Conservation (phyloP, 176 grass and related monocot genomes). For the Thinopyrum elongatum region DNA sequence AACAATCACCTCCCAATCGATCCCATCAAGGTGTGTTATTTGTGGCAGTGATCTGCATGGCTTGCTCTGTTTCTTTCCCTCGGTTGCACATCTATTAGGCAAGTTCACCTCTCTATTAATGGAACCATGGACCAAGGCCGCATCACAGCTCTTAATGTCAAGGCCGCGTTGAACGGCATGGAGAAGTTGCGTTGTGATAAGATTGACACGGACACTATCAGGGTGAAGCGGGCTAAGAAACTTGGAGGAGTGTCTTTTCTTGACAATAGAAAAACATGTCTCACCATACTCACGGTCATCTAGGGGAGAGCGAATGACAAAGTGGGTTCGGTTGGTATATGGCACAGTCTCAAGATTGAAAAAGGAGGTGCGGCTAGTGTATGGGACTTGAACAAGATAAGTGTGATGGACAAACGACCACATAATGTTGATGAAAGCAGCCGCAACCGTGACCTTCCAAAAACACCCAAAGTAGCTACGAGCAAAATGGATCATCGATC, state of each 20-base stretch:
- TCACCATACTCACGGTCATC: no score
- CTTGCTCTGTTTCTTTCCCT: neutral
- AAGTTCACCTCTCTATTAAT: neutral
- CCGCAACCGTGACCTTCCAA: neutral
- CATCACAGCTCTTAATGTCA: neutral
- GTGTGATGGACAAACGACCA: neutral
- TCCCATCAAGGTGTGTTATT: neutral
- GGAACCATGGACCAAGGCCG: neutral
- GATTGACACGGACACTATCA: neutral
- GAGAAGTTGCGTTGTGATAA: neutral
- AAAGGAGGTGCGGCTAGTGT: neutral
- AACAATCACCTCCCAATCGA: neutral
- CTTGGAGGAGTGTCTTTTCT: neutral
- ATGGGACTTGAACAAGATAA: neutral
- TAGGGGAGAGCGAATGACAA: no score
- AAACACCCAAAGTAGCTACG: neutral
- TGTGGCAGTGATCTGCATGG: neutral
- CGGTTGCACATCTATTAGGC: neutral
- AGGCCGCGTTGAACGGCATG: neutral
- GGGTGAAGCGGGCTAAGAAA: neutral
- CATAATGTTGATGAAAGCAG: neutral
- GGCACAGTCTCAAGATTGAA: neutral
- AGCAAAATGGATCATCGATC: neutral
- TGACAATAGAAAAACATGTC: no score
- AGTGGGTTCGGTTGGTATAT: no score